Evolutionary conservation across 441 rosid species (phyloP).

Genomic region (Pelargonium cotyledonis): DNA sequence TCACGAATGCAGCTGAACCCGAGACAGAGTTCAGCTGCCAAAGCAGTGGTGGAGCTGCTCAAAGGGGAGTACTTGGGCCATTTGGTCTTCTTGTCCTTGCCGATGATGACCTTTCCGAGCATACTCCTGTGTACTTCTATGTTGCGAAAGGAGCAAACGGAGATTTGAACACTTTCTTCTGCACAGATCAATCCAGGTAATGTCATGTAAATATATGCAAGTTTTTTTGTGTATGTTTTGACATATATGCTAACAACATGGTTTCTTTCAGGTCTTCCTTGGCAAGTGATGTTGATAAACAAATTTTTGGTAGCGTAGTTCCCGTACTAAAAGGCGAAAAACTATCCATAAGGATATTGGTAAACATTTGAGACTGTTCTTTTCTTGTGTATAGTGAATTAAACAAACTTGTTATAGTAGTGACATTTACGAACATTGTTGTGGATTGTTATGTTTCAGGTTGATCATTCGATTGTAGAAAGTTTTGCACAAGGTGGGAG

Average conservation of each 20-base stretch:
- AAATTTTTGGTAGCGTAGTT: conserved; percentile 52
- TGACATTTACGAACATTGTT: neutral
- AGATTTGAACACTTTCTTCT: conserved; percentile 52
- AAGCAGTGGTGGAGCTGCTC: conserved; percentile 43
- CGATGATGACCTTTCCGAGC: conserved; percentile 48
- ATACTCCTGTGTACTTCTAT: conserved; percentile 75
- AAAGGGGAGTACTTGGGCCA: conserved; percentile 71
- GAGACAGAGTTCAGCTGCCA: conserved; percentile 47
- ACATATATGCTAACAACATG: neutral
- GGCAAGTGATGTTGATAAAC: conserved; percentile 66
- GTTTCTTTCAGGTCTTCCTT: conserved; percentile 49
- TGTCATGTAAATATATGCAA: neutral
- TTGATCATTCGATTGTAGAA: conserved; percentile 91
- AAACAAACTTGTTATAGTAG: too few species aligned
- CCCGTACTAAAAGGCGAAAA: conserved; percentile 77
- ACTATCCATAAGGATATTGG: conserved; percentile 60
- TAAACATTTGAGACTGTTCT: conserved; percentile 15
- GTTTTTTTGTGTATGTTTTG: too few species aligned
- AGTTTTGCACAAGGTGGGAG: conserved; percentile 90
- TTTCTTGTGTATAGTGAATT: neutral
- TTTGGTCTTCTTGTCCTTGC: conserved; percentile 79
- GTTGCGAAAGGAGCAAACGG: conserved; percentile 47
- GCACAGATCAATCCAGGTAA: conserved; percentile 69
- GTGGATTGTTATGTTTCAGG: conserved; percentile 30
- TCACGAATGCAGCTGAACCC: conserved; percentile 27